Evolutionary conservation across 1,284 basidiomycete genomes (phyloP).

Genomic region (Ustilago tritici): DNA sequence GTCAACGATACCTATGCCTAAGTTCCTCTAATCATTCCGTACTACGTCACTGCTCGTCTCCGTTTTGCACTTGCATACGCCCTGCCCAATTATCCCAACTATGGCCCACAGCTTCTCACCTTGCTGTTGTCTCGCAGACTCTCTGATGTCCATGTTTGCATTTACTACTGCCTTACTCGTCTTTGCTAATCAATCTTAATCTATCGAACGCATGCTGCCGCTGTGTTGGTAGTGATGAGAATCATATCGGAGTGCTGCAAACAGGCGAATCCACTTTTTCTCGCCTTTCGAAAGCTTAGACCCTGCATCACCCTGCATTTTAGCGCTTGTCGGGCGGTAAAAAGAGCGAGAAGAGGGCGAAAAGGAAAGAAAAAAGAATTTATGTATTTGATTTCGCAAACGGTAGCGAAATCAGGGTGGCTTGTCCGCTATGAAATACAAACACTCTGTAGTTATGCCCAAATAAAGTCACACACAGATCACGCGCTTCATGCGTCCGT

Average conservation of each 20-base stretch:
- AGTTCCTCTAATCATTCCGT: not conserved
- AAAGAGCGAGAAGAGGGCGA: no score
- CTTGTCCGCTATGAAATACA: no score
- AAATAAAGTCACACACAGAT: not conserved
- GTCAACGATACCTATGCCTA: not conserved
- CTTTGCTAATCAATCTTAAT: constrained; percentile 11
- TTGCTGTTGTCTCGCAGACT: constrained; percentile 3
- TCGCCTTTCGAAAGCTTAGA: no score
- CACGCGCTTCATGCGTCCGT: not conserved
- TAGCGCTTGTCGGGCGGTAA: no score
- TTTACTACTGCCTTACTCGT: constrained; percentile 7
- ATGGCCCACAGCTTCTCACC: not conserved
- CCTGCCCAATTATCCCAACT: not conserved
- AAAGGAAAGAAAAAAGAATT: not conserved
- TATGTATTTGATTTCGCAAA: not conserved
- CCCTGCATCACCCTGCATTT: no score
- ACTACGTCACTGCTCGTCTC: not conserved
- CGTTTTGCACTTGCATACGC: not conserved
- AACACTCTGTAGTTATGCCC: no score
- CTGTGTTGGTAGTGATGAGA: not conserved
- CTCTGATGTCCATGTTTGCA: constrained; percentile 1
- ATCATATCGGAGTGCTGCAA: no score
- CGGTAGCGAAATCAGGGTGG: no score
- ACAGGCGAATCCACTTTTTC: no score
- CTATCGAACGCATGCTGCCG: not conserved